phyloP scores from a whole-genome alignment of 2,329 filamentous ascomycete species.

The Colletotrichum tofieldiae region DNA sequence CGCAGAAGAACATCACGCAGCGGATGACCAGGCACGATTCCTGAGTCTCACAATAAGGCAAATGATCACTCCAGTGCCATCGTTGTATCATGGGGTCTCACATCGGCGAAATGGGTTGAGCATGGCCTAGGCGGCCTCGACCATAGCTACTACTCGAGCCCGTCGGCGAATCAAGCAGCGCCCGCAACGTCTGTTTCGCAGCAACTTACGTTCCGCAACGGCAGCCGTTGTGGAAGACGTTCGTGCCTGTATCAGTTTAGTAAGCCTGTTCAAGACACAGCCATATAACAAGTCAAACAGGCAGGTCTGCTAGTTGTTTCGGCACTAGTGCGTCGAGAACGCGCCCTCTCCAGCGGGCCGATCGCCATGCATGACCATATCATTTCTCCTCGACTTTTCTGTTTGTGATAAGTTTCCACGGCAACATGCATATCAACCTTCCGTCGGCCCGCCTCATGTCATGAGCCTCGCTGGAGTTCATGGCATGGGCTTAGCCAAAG shows the following conservation, averaged over 20 bases:
- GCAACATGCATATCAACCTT: too few relatives aligned
- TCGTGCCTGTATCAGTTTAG: neutral
- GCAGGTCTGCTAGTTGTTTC: constrained; percentile 5
- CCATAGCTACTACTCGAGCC: neutral
- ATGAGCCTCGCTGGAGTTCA: rapidly evolving
- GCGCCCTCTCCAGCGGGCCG: neutral
- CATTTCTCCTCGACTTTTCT: too few relatives aligned
- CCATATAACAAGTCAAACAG: neutral
- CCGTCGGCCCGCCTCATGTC: too few relatives aligned
- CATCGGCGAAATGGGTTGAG: neutral
- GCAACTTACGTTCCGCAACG: neutral
- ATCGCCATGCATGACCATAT: too few relatives aligned
- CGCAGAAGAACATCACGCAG: neutral
- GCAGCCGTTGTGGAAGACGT: neutral
- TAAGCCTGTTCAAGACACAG: neutral
- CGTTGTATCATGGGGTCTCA: neutral
- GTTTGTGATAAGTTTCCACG: neutral
- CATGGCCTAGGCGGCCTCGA: neutral
- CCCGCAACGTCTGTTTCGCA: neutral
- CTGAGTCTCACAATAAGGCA: neutral
- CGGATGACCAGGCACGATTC: neutral
- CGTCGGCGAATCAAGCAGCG: neutral
- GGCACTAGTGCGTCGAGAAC: neutral
- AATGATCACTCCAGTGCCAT: neutral
- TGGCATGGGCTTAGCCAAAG: neutral